Base-by-base conservation (phyloP, 2,329 filamentous ascomycete genomes). In the Ophiobolus disseminans region DNA sequence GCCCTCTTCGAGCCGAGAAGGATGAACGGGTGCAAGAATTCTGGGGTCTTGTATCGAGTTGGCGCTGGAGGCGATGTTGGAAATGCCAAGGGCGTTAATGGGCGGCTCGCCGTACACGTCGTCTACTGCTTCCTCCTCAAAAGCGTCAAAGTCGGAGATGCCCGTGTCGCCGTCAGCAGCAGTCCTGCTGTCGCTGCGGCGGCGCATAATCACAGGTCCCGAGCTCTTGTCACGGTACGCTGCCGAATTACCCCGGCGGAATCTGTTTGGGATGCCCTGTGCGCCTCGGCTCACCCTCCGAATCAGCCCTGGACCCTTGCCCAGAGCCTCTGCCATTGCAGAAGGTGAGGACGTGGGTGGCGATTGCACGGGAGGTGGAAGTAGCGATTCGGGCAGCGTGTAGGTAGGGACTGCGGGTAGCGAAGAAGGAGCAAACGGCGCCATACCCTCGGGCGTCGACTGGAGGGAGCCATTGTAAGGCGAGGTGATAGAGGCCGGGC, bases 141-240 rank as follows among this genome's bases (percentile, higher is more conserved):
- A 72, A 16, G 78, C 67, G 43, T 80, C 78, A 19, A 80, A 71
- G 57, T 80, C 78, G 11, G 78, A 79, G 22, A 79, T 69, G 49
- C 81, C 78, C 41, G 76, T 66, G 26, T 73, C 69, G 30, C 57
- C 73, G 26, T 78, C 77, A 43, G 74, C 77, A 32, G 87, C 87
- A 57, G 85, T 89, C 73, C 89, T 94, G 77, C 92, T 96, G 72
- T 95, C 91, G 72, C 92, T 97, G 58, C 92, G 86, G 48, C 91
- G 83, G 54, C 93, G 86, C 73, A 96, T 85, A 42, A 96, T 89
- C 46, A 91, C 88, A 1, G 94, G 94, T 0, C 94, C 94, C 20
- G 91, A 87, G 68, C 92, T 97, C 53, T 89, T 87, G 67, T 97
- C 91, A 32, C 92, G 86, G 69, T 88, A 90, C 5, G 75, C 69